phyloP scores from a whole-genome alignment of 1,139 yeast genomes.

The Suhomyces guaymorum region DNA sequence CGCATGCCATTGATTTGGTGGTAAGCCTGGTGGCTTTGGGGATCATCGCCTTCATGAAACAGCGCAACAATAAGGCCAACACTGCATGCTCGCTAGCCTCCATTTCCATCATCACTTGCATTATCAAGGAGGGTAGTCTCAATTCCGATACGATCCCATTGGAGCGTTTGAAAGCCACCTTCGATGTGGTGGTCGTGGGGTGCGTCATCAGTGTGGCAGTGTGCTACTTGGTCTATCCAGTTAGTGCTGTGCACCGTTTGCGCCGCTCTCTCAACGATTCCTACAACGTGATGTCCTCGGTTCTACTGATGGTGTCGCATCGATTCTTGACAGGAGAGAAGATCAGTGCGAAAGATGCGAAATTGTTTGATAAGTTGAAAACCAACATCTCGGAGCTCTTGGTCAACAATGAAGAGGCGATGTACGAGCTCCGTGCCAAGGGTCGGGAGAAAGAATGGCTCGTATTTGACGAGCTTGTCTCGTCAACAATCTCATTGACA shows the following conservation, averaged over 20 bases:
- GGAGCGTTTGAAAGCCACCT: conserved; percentile 54
- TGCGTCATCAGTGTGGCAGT: conserved; percentile 56
- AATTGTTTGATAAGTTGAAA: conserved; percentile 40
- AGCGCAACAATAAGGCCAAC: conserved; percentile 63
- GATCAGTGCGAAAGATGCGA: conserved; percentile 39
- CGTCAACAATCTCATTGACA: conserved; percentile 52
- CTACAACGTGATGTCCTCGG: conserved; percentile 53
- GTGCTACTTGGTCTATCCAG: conserved; percentile 67
- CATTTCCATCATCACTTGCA: conserved; percentile 67
- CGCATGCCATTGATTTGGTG: conserved; percentile 58
- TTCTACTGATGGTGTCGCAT: conserved; percentile 51
- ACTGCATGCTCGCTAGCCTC: conserved; percentile 82
- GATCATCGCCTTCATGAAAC: conserved; percentile 66
- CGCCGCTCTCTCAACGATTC: conserved; percentile 52
- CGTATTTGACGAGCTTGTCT: conserved; percentile 48
- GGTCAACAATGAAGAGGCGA: conserved; percentile 57
- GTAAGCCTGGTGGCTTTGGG: conserved; percentile 62
- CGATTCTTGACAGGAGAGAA: conserved; percentile 57
- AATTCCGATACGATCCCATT: conserved; percentile 65
- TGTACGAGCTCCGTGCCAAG: conserved; percentile 53
- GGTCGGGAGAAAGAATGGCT: conserved; percentile 60
- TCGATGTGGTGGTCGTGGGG: conserved; percentile 63
- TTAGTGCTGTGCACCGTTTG: conserved; percentile 52
- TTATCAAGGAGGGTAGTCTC: conserved; percentile 74
- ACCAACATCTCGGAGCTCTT: conserved; percentile 42